A percentile compares a stretch with the other conserved stretches of the same genome.
These are phyloP conservation scores for Alternaria ethzedia DNA, from an alignment of 2,329 filamentous ascomycete genomes.

Conservation along the genomic window DNA sequence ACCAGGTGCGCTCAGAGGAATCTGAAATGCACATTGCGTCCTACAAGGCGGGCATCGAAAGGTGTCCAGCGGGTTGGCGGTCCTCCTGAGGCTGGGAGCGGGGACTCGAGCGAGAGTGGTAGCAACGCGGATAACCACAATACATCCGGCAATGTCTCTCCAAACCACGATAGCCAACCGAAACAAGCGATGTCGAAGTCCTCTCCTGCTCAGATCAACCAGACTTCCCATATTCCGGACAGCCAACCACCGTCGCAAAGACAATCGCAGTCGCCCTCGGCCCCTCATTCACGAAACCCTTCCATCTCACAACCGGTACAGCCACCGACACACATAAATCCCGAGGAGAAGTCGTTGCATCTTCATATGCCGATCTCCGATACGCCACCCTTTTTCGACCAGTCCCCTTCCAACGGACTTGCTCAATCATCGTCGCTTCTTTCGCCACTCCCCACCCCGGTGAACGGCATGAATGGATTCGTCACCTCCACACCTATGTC, in stretches of 20 bases:
- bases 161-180: conserved; percentile 32
- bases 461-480: conserved; percentile 49
- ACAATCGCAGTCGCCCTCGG: conserved; percentile 43
- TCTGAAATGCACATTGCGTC: conserved; percentile 55
- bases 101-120: conserved; percentile 43
- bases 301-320: conserved; percentile 43
- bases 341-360: conserved; percentile 42
- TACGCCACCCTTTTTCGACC: conserved; percentile 52
- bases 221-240: conserved; percentile 20
- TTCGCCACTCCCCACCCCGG: conserved; percentile 49
- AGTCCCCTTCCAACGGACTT: conserved; percentile 45
- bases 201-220: conserved; percentile 28
- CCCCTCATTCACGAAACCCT: conserved; percentile 39
- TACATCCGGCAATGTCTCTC: conserved; percentile 44
- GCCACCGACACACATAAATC: conserved; percentile 35
- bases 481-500: conserved; percentile 54
- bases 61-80: conserved; percentile 40
- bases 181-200: conserved; percentile 32
- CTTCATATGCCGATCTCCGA: conserved; percentile 35
- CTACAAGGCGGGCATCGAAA: conserved; percentile 57
- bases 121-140: conserved; percentile 40
- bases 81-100: conserved; percentile 35
- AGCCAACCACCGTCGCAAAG: conserved; percentile 27
- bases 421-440: conserved; percentile 38
- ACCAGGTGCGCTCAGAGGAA: conserved; percentile 58